Evolutionary conservation across 2,329 filamentous ascomycete genomes (phyloP).

Genomic region (Talaromyces albobiverticillius): DNA sequence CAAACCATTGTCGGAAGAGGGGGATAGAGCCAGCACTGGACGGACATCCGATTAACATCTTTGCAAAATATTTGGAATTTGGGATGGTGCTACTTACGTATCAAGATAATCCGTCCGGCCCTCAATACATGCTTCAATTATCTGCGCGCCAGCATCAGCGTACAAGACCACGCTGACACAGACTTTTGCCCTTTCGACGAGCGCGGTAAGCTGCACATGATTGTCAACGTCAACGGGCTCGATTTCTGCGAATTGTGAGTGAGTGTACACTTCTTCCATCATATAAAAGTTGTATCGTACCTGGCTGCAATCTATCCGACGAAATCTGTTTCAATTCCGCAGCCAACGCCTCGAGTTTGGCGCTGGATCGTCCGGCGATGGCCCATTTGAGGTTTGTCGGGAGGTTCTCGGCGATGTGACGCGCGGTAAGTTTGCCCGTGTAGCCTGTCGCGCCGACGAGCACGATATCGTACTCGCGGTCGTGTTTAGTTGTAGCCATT

Average conservation of each 20-base stretch:
- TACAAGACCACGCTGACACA: conserved; percentile 64
- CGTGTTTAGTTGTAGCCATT: conserved; percentile 23
- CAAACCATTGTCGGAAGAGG: conserved; percentile 61
- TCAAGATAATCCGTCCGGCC: conserved; percentile 67
- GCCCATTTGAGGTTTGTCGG: conserved; percentile 84
- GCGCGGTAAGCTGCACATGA: conserved; percentile 47
- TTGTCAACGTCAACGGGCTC: conserved; percentile 64
- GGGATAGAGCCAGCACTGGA: conserved; percentile 59
- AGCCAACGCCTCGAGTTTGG: conserved; percentile 66
- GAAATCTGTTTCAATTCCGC: not conserved
- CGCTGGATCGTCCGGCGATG: conserved; percentile 72
- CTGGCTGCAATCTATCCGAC: conserved; percentile 1
- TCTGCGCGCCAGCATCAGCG: conserved; percentile 59
- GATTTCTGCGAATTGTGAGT: conserved; percentile 51
- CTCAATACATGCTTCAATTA: conserved; percentile 62
- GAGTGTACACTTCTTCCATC: no score
- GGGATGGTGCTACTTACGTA: conserved; percentile 49
- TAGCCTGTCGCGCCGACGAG: conserved; percentile 73
- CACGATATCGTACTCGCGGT: conserved; percentile 61
- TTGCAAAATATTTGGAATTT: no score
- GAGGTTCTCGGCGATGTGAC: conserved; percentile 68
- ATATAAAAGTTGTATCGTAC: no score
- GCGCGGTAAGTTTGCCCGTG: conserved; percentile 72
- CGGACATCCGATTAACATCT: not conserved
- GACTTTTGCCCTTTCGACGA: conserved; percentile 56